Evolutionary conservation across 306 rosid species (phyloP), one percentile per base, ranked within the genome.

Genomic region (Mimosa pudica): DNA sequence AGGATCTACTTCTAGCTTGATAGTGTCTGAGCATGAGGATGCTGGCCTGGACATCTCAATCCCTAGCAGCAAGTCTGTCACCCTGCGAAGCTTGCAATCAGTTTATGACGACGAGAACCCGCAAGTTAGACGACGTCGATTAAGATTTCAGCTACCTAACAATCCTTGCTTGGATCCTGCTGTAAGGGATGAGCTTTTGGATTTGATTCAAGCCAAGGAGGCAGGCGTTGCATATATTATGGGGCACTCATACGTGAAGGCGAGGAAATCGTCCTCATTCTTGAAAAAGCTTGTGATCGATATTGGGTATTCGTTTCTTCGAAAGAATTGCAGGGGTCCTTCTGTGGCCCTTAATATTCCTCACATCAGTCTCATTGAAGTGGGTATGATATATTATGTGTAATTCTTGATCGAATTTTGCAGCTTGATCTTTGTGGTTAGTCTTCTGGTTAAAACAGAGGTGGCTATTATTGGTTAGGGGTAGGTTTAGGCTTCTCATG

Each of bases 241-340:
- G 96, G 97, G 96, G 49, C 96, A 93, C 76, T 93, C 97, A 30
- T 89, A 93, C 72, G 94, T 93, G 76, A 91, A 89, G 90, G 97
- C 97, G 16, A 89, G 96, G 89, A 89, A 84, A 81, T 89, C 96
- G 1, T 87, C 97, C 4, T 87, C 96, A 5, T 86, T 78, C 84
- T 38, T 93, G 83, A 91, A 93, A 70, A 93, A 87, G 87, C 77
- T 91, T 0, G 94, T 81, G 71, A 87, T 93, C 57, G 94, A 93
- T 83, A 84, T 89, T 35, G 96, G 96, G 8, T 93, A 93, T 82
- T 89, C 96, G 1, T 93, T 93, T 77, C 91, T 93, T 13, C 78
- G 97, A 70, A 93, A 90, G 90, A 93, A 93, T 86, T 93, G 94
- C 83, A 81, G 97, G 85, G 97, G 96, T 35, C 96, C 96, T 3